phyloP scores from a whole-genome alignment of 345 rosid species.

The Bruguiera sexangula region DNA sequence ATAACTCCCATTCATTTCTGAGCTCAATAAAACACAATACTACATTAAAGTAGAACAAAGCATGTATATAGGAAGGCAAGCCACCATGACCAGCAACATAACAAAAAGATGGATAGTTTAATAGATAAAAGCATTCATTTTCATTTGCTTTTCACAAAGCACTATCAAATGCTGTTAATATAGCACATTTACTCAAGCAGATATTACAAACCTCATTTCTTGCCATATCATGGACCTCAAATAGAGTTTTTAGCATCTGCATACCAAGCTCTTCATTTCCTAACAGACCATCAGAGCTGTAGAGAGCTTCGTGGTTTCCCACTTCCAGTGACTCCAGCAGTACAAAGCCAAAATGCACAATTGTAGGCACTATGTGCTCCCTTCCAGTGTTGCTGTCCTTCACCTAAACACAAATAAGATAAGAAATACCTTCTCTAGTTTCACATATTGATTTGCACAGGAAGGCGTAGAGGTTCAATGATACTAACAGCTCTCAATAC shows the following conservation, averaged over 20 bases:
- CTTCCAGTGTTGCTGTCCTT: constrained; percentile 69
- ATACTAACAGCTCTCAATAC: constrained; percentile 63
- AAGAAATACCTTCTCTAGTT: background rate
- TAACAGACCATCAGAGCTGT: constrained; percentile 42
- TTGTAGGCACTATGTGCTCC: constrained; percentile 77
- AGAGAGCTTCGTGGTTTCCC: constrained; percentile 26
- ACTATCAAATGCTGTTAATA: too few species aligned
- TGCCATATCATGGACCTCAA: constrained; percentile 80
- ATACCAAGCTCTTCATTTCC: constrained; percentile 68
- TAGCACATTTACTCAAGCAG: background rate
- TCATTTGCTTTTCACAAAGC: too few species aligned
- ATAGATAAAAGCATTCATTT: too few species aligned
- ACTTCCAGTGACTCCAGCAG: constrained; percentile 65
- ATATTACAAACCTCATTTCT: constrained; percentile 62
- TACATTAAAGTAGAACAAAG: too few species aligned
- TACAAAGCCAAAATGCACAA: constrained; percentile 63
- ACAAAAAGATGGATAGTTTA: too few species aligned
- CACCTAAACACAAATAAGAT: constrained; percentile 41
- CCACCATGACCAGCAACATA: too few species aligned
- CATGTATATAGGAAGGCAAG: too few species aligned
- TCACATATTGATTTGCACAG: constrained; percentile 5
- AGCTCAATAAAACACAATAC: too few species aligned
- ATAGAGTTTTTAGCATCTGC: constrained; percentile 64
- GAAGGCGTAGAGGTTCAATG: constrained; percentile 7
- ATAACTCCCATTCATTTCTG: too few species aligned